These are phyloP conservation scores for Gymnopilus dilepis DNA, from an alignment of 768 basidiomycete genomes.

Conservation along the genomic window DNA sequence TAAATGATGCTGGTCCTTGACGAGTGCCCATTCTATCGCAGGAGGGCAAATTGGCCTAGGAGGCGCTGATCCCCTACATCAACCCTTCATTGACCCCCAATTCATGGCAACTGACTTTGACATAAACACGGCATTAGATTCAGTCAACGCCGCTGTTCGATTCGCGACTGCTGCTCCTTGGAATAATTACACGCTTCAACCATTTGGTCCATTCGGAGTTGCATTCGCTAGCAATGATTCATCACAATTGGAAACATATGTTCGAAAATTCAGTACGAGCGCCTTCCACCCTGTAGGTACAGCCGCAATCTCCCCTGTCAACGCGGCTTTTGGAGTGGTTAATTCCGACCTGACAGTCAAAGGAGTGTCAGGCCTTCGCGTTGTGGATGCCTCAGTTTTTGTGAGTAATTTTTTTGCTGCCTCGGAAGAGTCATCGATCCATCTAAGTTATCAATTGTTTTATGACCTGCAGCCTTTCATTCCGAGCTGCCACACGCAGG, in stretches of 20 bases:
- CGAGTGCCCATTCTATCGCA: slow-evolving; percentile 8
- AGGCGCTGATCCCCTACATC: slow-evolving; percentile 49
- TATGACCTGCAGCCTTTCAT: too few species aligned
- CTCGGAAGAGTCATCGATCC: too few species aligned
- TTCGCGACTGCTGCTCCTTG: slow-evolving; percentile 33
- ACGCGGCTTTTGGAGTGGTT: slow-evolving; percentile 38
- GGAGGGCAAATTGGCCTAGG: slow-evolving; percentile 43
- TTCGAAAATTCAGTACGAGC: slow-evolving; percentile 24
- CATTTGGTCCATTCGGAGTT: slow-evolving; percentile 16
- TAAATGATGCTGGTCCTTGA: neutral
- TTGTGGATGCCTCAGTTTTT: slow-evolving; percentile 37
- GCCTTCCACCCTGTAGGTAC: slow-evolving; percentile 40
- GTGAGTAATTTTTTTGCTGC: too few species aligned
- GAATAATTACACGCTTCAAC: slow-evolving; percentile 28
- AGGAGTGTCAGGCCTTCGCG: slow-evolving; percentile 37
- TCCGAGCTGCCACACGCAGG: too few species aligned
- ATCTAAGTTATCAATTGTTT: too few species aligned
- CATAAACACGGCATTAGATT: slow-evolving; percentile 28
- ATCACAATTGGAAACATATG: slow-evolving; percentile 14
- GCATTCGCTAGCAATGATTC: too few species aligned
- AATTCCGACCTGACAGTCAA: slow-evolving; percentile 43
- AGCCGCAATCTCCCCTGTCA: slow-evolving; percentile 36
- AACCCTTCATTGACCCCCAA: slow-evolving; percentile 52
- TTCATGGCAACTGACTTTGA: slow-evolving; percentile 40
- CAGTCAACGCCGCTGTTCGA: slow-evolving; percentile 22